Base-by-base conservation (phyloP, 2,329 filamentous ascomycete species). In the Verticillium klebahnii region DNA sequence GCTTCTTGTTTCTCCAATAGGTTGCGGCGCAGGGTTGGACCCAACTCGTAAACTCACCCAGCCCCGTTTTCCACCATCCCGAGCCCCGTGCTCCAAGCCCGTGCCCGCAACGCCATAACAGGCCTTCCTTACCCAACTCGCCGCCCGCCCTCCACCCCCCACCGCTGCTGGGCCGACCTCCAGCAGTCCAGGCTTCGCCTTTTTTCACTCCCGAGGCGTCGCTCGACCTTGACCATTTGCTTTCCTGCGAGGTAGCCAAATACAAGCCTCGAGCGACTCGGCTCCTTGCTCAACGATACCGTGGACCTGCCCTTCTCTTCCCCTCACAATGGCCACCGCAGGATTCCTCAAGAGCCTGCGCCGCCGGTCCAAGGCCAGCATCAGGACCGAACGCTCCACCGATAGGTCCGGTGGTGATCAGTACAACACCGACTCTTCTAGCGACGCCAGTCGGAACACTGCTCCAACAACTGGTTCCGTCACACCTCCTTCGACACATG, bases 341-440 rank as follows among this genome's bases (percentile, higher is more conserved):
- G 78, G 88, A 54, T 91, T 96, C 71, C 82, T 95, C 64, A 91
- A 87, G 75, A 87, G 89, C 71, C 77, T 96, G 61, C 89, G 91
- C 69, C 86, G 91, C 68, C 88, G 89, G 69, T 95, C 91, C 61
- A 89, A 83, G 74, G 85, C 88, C 64, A 93, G 88, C 79, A 89
- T 93, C 76, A 86, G 84, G 63, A 88, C 86, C 57, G 83, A 85
- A 50, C 82, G 80, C 64, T 86, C 86, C 50, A 85, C 82, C 57
- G 58, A 59, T 14, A 45, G 45, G 23, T 25, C 58, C 29, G 45
- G 19, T 25, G 45, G 34, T 25, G 45, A 52, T 12, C 58, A 37
- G 45, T 59, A 59, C 58, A 65, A 63, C 57, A 66, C 63, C 40
- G 85, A 89, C 68, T 82, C 82, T 9, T 85, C 84, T 56, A 87